phyloP scores from a whole-genome alignment of 805 yeast species.

The Yarrowia osloensis region DNA sequence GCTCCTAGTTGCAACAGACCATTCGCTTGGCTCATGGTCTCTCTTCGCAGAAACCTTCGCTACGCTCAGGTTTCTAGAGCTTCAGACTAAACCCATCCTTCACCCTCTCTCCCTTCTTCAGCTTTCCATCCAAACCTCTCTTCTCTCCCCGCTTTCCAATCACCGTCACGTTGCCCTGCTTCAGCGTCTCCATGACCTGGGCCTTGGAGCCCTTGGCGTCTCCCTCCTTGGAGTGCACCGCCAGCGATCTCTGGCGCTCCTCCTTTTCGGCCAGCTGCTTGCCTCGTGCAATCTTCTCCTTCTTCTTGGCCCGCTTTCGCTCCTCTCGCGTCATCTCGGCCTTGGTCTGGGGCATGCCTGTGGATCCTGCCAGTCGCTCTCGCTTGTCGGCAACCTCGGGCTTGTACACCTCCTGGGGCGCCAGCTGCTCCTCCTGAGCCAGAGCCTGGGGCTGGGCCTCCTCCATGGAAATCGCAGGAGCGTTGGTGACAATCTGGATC shows the following conservation, averaged over 20 bases:
- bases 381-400: conserved; percentile 43
- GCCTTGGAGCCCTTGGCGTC: conserved; percentile 59
- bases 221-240: conserved; percentile 32
- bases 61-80: too few species aligned
- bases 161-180: conserved; percentile 75
- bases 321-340: conserved; percentile 83
- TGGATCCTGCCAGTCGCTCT: conserved; percentile 65
- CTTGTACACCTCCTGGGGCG: conserved; percentile 91
- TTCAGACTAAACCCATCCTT: conserved; percentile 24
- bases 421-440: conserved; percentile 71
- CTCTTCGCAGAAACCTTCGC: too few species aligned
- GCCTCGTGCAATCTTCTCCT: conserved; percentile 77
- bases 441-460: conserved; percentile 92
- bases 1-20: too few species aligned
- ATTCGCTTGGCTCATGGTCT: too few species aligned
- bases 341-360: conserved; percentile 79
- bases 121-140: conserved; percentile 70
- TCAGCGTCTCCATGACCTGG: conserved; percentile 68
- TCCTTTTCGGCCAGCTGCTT: conserved; percentile 48
- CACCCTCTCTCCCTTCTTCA: conserved; percentile 49
- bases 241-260: conserved; percentile 43
- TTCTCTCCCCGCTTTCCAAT: conserved; percentile 75
- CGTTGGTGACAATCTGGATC: conserved; percentile 77
- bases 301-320: conserved; percentile 81
- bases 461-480: conserved; percentile 85